Conservation (phyloP, 306 rosid species). For the Vigna unguiculata region DNA sequence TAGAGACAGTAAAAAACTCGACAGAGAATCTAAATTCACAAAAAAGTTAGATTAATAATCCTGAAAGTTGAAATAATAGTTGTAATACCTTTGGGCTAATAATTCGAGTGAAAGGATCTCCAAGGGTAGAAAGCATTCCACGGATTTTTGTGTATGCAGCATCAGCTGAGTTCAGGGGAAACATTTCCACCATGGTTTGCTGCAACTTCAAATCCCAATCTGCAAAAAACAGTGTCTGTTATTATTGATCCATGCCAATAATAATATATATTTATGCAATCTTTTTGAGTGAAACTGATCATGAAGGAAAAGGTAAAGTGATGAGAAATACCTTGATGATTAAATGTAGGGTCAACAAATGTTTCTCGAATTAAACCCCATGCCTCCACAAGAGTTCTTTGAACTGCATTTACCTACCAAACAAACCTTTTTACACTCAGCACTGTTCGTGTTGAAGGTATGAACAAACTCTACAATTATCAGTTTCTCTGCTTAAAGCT, state of each 20-base stretch:
- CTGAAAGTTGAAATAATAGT: slow-evolving; percentile 21
- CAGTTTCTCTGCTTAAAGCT: neutral
- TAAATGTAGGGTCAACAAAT: slow-evolving; percentile 89
- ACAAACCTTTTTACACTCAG: slow-evolving; percentile 41
- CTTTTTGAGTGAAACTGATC: neutral
- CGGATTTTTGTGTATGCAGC: slow-evolving; percentile 91
- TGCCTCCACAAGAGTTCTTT: slow-evolving; percentile 96
- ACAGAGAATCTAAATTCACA: no score
- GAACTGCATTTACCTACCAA: slow-evolving; percentile 94
- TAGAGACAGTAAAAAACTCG: no score
- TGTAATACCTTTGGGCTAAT: slow-evolving; percentile 83
- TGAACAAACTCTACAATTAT: slow-evolving; percentile 21
- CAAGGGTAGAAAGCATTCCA: slow-evolving; percentile 97
- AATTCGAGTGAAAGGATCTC: slow-evolving; percentile 94
- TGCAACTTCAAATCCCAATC: slow-evolving; percentile 96
- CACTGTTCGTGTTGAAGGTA: slow-evolving; percentile 26
- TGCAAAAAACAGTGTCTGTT: slow-evolving; percentile 39
- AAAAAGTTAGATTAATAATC: slow-evolving; percentile 21
- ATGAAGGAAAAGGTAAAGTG: slow-evolving; percentile 13
- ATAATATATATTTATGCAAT: slow-evolving; percentile 8
- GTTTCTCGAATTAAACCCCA: slow-evolving; percentile 98
- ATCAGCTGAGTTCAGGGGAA: slow-evolving; percentile 87
- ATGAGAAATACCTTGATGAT: slow-evolving; percentile 81
- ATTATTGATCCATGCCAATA: slow-evolving; percentile 6
- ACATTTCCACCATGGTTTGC: slow-evolving; percentile 99